These are phyloP conservation scores for Apiotrichum sp. DNA, from an alignment of 1,284 basidiomycete genomes.

Conservation along the genomic window DNA sequence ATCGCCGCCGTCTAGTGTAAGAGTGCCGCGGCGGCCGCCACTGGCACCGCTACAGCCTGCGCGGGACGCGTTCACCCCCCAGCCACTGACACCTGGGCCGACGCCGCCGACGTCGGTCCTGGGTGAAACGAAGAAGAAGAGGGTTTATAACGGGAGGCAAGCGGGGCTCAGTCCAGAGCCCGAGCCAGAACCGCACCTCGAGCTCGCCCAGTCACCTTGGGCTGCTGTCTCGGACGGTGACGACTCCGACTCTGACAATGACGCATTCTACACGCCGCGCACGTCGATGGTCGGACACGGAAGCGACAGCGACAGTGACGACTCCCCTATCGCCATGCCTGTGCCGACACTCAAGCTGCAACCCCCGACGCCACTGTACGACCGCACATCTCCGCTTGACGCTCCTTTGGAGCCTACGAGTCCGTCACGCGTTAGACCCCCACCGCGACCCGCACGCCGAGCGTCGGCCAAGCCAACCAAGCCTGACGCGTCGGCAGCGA, in stretches of 20 bases:
- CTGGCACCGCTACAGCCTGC: background rate
- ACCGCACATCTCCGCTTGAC: background rate
- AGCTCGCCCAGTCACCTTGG: background rate
- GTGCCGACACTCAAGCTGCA: conserved; percentile 9
- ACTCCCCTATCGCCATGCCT: background rate
- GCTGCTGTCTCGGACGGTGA: background rate
- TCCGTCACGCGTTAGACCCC: too few species aligned
- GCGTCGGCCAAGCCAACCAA: too few species aligned
- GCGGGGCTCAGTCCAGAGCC: conserved; percentile 33
- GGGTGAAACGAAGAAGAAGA: background rate
- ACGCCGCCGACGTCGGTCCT: background rate
- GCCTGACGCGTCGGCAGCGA: background rate
- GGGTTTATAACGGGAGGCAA: background rate
- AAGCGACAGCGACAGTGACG: too few species aligned
- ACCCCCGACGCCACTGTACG: conserved; percentile 10
- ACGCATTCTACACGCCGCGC: conserved; percentile 10
- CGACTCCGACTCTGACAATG: conserved; percentile 6
- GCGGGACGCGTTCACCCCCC: conserved; percentile 13
- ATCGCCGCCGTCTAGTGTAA: background rate
- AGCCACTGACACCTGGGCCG: conserved; percentile 36
- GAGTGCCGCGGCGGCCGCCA: background rate
- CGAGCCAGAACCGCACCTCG: conserved; percentile 9
- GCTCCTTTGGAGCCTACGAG: too few species aligned
- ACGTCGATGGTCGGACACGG: conserved; percentile 1
- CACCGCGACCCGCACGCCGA: too few species aligned